Conservation (phyloP, 108 stramenopile genomes). For the Nitzschia sp. region DNA sequence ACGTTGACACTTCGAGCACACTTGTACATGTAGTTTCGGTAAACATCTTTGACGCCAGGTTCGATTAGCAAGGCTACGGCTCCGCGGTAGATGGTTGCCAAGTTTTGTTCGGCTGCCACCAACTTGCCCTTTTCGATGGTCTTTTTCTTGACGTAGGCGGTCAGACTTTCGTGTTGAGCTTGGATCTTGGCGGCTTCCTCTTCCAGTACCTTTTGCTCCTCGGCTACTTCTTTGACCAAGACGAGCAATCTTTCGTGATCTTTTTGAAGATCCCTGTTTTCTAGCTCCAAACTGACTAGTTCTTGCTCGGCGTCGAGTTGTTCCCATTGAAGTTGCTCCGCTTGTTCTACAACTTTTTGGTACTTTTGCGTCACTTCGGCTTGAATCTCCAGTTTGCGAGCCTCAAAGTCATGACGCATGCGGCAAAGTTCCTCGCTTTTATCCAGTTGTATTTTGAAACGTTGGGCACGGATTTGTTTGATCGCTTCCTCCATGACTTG, state of each 20-base stretch:
- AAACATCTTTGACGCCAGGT: neutral
- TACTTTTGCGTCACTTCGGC: neutral
- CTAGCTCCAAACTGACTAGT: neutral
- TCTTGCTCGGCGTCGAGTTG: neutral
- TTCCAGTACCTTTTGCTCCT: neutral
- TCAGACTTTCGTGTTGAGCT: neutral
- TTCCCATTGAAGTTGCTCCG: neutral
- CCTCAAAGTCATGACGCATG: neutral
- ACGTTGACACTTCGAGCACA: neutral
- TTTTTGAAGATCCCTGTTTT: neutral
- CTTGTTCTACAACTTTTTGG: neutral
- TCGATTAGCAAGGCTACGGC: neutral
- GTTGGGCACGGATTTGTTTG: neutral
- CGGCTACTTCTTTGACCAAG: neutral
- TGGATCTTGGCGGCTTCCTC: neutral
- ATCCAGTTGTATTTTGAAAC: neutral
- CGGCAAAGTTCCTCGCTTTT: neutral
- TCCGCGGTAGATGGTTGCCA: neutral
- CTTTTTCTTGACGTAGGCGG: neutral
- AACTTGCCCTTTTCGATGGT: neutral
- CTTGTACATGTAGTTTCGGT: constrained; percentile 13
- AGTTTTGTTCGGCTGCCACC: neutral
- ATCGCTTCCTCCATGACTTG: neutral
- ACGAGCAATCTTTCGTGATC: neutral
- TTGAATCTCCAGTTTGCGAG: neutral